Evolutionary conservation across 768 basidiomycete species (phyloP), one percentile per base, ranked within the genome.

Genomic region (Agrocybe praecox): DNA sequence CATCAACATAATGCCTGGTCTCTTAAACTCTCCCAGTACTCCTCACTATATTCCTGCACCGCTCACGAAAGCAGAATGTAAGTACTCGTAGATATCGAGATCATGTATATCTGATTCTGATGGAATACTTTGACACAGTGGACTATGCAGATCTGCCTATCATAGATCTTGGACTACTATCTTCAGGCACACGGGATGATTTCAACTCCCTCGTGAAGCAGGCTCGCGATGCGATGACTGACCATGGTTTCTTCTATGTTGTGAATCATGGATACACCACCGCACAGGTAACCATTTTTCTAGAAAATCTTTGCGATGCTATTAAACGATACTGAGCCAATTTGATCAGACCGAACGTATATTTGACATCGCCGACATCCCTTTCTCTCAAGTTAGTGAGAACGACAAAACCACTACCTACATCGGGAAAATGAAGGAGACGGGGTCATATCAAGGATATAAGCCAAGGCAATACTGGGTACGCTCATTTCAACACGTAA

Each of bases 401-500:
- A 74, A 73, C 9, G 82, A 83, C 52, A 84, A 83, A 61, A 61
- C 36, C 36, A 40, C 67, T 18, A 48, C 32, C 1, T 80, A 82
- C 56, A 68, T 57, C n/a, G 77, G 59, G 2, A 65, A 60, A 11
- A 73, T 74, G 59, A 76, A 79, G 58, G 66, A 72, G 51, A 76
- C 72, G 0, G 81, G 81, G 1, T 78, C 78, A 0, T 85, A 81
- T 56, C 77, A 82, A 50, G 84, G 84, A 0, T 86, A 85, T 59
- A 85, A 86, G 59, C 74, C 73, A 6, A 75, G 77, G 10, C 73
- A 80, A 54, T 80, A 79, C 49, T 86, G 83, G 83, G 84, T 83
- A 59, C 62, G 1, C 12, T 9, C 17, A 19, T 18, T 17, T n/a
- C 11, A 32, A n/a, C 29, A n/a, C 14, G 17, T 47, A 15, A n/a